Conservation (phyloP, 352 stramenopile genomes). For the Plasmopara muralis region DNA sequence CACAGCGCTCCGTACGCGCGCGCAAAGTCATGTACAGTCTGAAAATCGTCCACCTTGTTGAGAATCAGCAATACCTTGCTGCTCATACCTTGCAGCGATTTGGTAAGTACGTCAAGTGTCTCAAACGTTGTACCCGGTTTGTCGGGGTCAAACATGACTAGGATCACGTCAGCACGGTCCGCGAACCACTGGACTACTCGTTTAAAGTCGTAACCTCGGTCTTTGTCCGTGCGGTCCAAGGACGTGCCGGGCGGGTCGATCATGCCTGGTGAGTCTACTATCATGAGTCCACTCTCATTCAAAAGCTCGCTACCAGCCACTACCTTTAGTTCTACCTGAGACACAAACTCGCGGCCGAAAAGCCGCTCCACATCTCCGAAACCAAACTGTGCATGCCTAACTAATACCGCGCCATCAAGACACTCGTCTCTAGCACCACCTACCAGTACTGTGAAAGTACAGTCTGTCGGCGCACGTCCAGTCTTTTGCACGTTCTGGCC, state of each 20-base stretch:
- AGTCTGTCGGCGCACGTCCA: conserved; percentile 70
- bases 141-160: conserved; percentile 88
- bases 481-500: conserved; percentile 80
- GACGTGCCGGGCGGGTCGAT: conserved; percentile 73
- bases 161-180: conserved; percentile 76
- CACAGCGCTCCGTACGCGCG: conserved; percentile 78
- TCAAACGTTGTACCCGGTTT: conserved; percentile 86
- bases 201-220: conserved; percentile 85
- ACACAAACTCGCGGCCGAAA: conserved; percentile 78
- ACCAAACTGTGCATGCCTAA: conserved; percentile 63
- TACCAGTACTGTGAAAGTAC: conserved; percentile 76
- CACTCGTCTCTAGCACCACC: conserved; percentile 64
- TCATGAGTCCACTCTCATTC: conserved; percentile 74
- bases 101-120: conserved; percentile 82
- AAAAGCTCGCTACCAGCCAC: conserved; percentile 56
- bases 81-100: conserved; percentile 61
- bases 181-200: conserved; percentile 83
- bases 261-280: conserved; percentile 84
- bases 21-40: conserved; percentile 81
- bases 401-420: conserved; percentile 67
- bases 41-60: conserved; percentile 88
- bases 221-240: conserved; percentile 54
- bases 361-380: conserved; percentile 76
- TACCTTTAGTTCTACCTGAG: conserved; percentile 82
- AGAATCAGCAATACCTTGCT: conserved; percentile 82